A percentile compares a stretch with the other conserved stretches of the same genome.
Evolutionary conservation across 139 green algal genomes (phyloP).

Genomic region (Dunaliella sp.): DNA sequence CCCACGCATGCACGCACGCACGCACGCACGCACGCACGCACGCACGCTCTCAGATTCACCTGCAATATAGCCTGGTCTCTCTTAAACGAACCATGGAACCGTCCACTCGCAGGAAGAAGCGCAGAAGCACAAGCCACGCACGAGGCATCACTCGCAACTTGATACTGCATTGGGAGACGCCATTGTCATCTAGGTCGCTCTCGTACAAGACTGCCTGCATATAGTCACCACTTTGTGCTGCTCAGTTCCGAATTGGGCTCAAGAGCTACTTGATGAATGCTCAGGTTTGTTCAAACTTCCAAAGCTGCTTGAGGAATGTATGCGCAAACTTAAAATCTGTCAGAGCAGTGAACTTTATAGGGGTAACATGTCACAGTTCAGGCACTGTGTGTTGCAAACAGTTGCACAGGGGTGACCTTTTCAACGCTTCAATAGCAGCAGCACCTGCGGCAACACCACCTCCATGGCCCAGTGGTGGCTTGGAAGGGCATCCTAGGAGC

Average conservation of each 20-base stretch:
- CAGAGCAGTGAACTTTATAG: background rate
- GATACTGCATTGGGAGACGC: conserved; percentile 50
- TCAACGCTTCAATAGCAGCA: background rate
- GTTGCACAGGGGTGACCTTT: too few species aligned
- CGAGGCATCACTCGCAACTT: conserved; percentile 76
- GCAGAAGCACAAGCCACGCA: conserved; percentile 88
- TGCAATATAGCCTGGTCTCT: conserved; percentile 77
- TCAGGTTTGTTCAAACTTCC: background rate
- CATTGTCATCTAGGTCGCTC: conserved; percentile 92
- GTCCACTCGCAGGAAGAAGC: conserved; percentile 87
- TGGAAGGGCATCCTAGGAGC: too few species aligned
- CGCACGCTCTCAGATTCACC: conserved; percentile 22
- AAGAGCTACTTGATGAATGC: background rate
- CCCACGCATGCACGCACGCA: too few species aligned
- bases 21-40: background rate
- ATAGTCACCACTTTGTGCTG: background rate
- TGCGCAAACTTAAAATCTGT: background rate
- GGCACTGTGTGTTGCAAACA: too few species aligned
- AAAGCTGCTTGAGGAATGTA: background rate
- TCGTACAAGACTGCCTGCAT: conserved; percentile 77
- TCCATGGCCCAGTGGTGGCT: too few species aligned
- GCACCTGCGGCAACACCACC: too few species aligned
- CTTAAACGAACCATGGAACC: conserved; percentile 68
- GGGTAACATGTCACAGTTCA: too few species aligned
- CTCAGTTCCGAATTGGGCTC: background rate